These are phyloP conservation scores for Verticillium isaacii DNA, from an alignment of 2,329 filamentous ascomycete genomes.

Conservation along the genomic window DNA sequence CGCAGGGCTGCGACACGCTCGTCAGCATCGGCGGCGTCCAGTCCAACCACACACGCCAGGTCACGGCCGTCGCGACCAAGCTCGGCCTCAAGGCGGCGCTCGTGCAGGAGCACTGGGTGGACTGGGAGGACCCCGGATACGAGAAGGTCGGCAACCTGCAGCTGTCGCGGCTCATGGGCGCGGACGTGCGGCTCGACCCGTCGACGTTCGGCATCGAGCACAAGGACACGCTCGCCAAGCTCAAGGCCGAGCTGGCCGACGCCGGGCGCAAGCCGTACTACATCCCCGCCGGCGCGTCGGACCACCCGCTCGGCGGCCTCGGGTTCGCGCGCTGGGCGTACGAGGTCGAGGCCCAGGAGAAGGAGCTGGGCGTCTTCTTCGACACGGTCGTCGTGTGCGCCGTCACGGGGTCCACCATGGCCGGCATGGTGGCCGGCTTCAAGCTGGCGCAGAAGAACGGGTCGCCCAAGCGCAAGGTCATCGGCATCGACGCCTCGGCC, in stretches of 20 bases:
- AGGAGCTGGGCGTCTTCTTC: conserved; percentile 57
- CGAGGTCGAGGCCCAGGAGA: conserved; percentile 62
- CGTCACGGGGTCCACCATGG: conserved; percentile 67
- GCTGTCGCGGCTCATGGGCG: conserved; percentile 62
- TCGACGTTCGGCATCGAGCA: conserved; percentile 65
- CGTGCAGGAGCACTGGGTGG: conserved; percentile 66
- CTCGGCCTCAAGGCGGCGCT: conserved; percentile 52
- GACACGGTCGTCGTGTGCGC: conserved; percentile 65
- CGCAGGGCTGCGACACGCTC: conserved; percentile 54
- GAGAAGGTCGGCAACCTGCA: conserved; percentile 67
- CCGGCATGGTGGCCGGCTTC: conserved; percentile 69
- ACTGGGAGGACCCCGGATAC: conserved; percentile 55
- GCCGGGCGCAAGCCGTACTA: conserved; percentile 61
- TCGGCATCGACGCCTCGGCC: conserved; percentile 32
- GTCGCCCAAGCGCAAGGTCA: conserved; percentile 26
- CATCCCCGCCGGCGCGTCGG: conserved; percentile 66
- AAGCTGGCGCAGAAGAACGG: conserved; percentile 52
- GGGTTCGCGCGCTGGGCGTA: conserved; percentile 70
- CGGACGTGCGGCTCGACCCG: conserved; percentile 56
- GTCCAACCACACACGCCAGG: conserved; percentile 65
- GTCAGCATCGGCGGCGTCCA: conserved; percentile 65
- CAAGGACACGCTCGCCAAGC: conserved; percentile 52
- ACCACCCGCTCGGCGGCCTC: conserved; percentile 65
- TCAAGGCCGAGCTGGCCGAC: conserved; percentile 47
- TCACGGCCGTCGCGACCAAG: conserved; percentile 56